Base-by-base conservation (phyloP, 805 yeast species). In the Lipomyces spencermartinsiae region DNA sequence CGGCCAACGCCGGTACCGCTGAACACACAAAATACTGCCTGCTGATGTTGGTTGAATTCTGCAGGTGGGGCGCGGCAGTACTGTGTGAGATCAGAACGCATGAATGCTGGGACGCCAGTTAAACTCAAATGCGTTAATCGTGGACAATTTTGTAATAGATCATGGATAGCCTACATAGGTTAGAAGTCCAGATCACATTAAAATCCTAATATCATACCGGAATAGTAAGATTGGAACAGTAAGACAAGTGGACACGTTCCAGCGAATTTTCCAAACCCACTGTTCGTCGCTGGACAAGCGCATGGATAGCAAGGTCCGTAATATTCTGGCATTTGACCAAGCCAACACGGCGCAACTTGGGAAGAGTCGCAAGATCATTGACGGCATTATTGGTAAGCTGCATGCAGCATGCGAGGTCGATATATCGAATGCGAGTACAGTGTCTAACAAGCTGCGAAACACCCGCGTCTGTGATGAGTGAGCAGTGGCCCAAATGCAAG, bases 401-500 rank as follows among this genome's bases (percentile, higher is more conserved):
- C 0, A 89, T 83, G 77, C 99, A 94, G 78, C 98, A 93, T 16
- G 98, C 98, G 68, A 95, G 85, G 79, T 94, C 99, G 71, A 94
- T 92, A 78, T 93, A 94, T 74, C 92, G 96, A 66, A 94, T 87
- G 67, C 97, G 83, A 66, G 90, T 90, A 76, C 98, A 95, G 59
- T 85, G 84, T 71, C 89, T 84, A 12, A 92, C 91, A 68, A 94
- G 82, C 10, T 85, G 83, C 35, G 86, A 84, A 19, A 95, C 95
- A 25, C 98, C 98, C 69, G 83, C 85, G 80, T 94, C 98, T 1
- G 98, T 94, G 66, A 94, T 90, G 75, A 90, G 87, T 58, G 88
- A 85, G 81, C 99, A 95, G 80, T 94, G 98, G 19, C 98, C 98
- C 69, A 94, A 84, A 80, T 95, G 98, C 61, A 95, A 84, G 74